These are phyloP conservation scores for Pseudoneurospora amorphoporcata DNA, from an alignment of 495 filamentous ascomycete genomes.

Conservation along the genomic window DNA sequence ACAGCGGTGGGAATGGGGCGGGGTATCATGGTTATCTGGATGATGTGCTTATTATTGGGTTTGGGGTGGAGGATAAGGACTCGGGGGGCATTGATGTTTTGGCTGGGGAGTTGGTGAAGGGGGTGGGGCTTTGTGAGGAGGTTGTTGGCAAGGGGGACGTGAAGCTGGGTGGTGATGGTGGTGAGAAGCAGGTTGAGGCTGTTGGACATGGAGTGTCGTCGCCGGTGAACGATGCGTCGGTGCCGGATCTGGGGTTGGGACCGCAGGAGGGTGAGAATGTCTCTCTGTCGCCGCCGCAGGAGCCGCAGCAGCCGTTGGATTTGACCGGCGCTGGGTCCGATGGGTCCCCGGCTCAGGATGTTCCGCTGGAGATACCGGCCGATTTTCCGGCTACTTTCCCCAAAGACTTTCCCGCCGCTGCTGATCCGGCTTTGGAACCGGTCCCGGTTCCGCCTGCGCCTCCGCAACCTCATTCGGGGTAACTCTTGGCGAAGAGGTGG, in stretches of 20 bases:
- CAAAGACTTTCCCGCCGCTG: background rate
- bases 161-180: background rate
- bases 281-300: background rate
- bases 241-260: background rate
- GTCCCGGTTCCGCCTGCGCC: background rate
- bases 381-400: background rate
- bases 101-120: constrained; percentile 35
- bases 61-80: constrained; percentile 39
- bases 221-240: background rate
- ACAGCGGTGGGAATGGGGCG: constrained; percentile 7
- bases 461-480: background rate
- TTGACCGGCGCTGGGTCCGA: background rate
- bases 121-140: constrained; percentile 24
- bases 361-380: background rate
- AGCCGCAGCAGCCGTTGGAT: background rate
- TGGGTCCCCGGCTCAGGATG: background rate
- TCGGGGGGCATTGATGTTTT: constrained; percentile 36
- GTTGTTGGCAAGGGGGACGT: background rate
- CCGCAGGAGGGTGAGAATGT: background rate
- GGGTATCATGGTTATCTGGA: constrained; percentile 42
- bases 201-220: background rate
- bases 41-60: constrained; percentile 38
- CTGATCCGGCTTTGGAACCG: background rate
- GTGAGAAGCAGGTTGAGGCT: background rate
- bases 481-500: background rate